Conservation (phyloP, 2,329 filamentous ascomycete species). For the Emergomyces pasteurianus region DNA sequence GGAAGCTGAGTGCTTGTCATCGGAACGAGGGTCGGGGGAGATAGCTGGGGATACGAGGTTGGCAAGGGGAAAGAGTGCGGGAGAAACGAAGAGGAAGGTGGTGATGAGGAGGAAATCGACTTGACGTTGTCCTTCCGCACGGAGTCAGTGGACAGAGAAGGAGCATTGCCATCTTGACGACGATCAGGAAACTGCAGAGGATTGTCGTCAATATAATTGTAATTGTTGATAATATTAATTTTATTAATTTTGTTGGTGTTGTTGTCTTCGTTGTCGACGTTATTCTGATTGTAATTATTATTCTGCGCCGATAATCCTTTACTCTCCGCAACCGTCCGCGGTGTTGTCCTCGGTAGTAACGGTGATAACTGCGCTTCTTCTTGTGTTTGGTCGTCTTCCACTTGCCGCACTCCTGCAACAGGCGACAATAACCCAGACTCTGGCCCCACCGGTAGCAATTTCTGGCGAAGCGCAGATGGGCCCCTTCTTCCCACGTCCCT, state of each 20-base stretch:
- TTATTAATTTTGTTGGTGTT: neutral
- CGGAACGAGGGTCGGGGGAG: neutral
- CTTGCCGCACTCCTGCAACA: neutral
- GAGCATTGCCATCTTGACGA: conserved; percentile 10
- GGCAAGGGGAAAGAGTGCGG: neutral
- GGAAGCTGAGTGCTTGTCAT: neutral
- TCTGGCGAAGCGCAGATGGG: neutral
- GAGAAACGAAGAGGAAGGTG: neutral
- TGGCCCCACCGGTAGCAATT: neutral
- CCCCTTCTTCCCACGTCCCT: conserved; percentile 14
- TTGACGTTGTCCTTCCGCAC: conserved; percentile 6
- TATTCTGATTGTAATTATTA: neutral
- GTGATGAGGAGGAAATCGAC: neutral
- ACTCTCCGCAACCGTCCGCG: neutral
- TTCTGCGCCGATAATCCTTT: neutral
- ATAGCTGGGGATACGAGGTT: neutral
- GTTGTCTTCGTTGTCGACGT: neutral
- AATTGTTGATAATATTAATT: neutral
- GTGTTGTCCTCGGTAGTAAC: neutral
- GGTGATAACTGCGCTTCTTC: neutral
- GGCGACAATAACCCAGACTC: neutral
- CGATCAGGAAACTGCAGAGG: neutral
- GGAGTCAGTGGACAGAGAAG: conserved; percentile 9
- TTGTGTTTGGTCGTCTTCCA: neutral
- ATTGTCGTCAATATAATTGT: neutral